These are phyloP conservation scores for Ochetophila trinervis DNA, from an alignment of 306 rosid genomes.

Conservation along the genomic window DNA sequence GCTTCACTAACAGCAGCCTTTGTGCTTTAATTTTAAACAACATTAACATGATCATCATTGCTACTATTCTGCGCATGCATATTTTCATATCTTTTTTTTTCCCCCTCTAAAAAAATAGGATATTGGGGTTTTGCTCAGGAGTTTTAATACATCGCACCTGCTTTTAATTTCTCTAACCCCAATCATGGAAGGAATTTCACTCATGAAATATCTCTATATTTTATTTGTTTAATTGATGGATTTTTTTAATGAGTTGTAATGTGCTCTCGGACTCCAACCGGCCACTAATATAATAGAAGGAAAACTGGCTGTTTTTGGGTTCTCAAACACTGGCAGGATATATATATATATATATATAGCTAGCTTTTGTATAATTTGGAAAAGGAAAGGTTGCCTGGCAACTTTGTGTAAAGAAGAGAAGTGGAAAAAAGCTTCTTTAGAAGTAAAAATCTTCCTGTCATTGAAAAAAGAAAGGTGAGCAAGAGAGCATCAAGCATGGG, in stretches of 20 bases:
- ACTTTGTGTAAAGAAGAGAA: constrained; percentile 46
- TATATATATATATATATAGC: neutral
- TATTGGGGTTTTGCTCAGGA: too few relatives aligned
- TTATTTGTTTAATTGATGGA: constrained; percentile 7
- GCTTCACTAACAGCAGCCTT: constrained; percentile 38
- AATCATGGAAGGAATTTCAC: constrained; percentile 18
- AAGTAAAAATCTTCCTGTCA: constrained; percentile 25
- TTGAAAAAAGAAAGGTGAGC: constrained; percentile 16
- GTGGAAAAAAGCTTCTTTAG: constrained; percentile 36
- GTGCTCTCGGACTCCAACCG: constrained; percentile 29
- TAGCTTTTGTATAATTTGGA: constrained; percentile 27
- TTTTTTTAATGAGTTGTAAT: constrained; percentile 25
- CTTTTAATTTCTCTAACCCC: constrained; percentile 9
- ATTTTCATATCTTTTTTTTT: constrained; percentile 14
- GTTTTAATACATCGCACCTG: too few relatives aligned
- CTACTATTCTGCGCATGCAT: constrained; percentile 56
- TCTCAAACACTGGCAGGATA: neutral
- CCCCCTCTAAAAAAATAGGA: too few relatives aligned
- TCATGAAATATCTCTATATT: neutral
- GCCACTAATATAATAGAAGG: constrained; percentile 15
- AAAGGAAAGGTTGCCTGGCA: constrained; percentile 31
- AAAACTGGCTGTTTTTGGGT: neutral
- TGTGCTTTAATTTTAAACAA: constrained; percentile 25
- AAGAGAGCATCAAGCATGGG: constrained; percentile 34
- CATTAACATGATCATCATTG: constrained; percentile 38